Evolutionary conservation across 108 stramenopile genomes (phyloP).

Genomic region (Ochromonas danica): DNA sequence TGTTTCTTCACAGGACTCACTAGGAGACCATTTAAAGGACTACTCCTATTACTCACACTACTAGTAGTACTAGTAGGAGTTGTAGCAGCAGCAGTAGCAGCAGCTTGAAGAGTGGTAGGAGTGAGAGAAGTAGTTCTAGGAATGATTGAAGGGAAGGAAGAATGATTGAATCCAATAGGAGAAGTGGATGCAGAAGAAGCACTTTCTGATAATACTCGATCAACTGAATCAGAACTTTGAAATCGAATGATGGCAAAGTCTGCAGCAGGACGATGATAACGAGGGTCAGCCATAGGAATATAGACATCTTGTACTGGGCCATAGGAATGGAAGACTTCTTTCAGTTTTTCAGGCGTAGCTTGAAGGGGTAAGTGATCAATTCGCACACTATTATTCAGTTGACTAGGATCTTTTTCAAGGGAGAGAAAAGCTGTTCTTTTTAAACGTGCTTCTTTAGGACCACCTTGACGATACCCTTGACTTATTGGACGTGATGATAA

Average conservation of each 20-base stretch:
- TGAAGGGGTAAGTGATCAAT: not conserved
- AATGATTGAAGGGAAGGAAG: too few relatives aligned
- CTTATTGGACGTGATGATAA: not conserved
- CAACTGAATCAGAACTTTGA: not conserved
- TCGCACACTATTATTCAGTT: not conserved
- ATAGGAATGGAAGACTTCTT: not conserved
- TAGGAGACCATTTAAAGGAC: not conserved
- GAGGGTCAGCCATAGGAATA: not conserved
- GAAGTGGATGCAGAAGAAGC: not conserved
- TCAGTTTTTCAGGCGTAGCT: not conserved
- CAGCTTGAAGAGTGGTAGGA: too few relatives aligned
- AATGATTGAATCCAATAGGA: not conserved
- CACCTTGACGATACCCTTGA: slow-evolving; percentile 1
- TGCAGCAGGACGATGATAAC: not conserved
- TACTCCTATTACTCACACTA: too few relatives aligned
- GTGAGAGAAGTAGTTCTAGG: too few relatives aligned
- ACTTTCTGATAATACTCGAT: not conserved
- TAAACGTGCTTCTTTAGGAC: slow-evolving; percentile 17
- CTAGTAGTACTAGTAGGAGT: too few relatives aligned
- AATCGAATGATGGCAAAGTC: slow-evolving; percentile 2
- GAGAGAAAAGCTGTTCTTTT: not conserved
- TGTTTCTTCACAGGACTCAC: not conserved
- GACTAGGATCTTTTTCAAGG: not conserved
- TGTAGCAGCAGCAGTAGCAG: too few relatives aligned
- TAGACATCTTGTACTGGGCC: slow-evolving; percentile 2